Conservation (phyloP, 2,329 filamentous ascomycete genomes). For the Fusarium secorum region DNA sequence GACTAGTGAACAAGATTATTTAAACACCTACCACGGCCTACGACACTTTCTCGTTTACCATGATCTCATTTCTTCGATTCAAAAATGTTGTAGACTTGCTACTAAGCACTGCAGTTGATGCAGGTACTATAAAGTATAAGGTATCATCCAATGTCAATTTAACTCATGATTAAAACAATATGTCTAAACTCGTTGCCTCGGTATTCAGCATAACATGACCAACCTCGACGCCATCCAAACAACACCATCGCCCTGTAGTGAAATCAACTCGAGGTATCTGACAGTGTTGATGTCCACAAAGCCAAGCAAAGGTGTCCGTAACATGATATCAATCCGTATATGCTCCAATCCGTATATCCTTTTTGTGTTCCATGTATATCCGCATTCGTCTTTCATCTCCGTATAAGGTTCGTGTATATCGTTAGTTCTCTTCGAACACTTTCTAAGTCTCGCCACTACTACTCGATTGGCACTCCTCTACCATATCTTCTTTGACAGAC, state of each 20-base stretch:
- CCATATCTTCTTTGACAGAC: background rate
- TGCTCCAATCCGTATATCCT: background rate
- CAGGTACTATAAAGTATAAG: background rate
- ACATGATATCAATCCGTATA: background rate
- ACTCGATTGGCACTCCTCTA: slow-evolving; percentile 38
- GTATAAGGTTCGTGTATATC: slow-evolving; percentile 17
- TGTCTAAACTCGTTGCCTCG: background rate
- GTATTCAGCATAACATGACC: background rate
- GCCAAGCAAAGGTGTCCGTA: background rate
- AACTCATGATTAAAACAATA: background rate
- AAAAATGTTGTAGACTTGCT: background rate
- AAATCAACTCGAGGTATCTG: background rate
- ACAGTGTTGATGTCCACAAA: background rate
- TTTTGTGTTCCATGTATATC: background rate
- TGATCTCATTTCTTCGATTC: background rate
- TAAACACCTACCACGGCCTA: background rate
- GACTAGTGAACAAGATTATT: slow-evolving; percentile 12
- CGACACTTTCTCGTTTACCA: slow-evolving; percentile 47
- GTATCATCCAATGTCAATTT: background rate
- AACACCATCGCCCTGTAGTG: background rate
- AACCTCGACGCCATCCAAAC: background rate
- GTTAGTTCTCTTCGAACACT: background rate
- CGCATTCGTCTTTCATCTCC: background rate
- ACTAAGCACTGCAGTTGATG: background rate
- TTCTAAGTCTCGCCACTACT: slow-evolving; percentile 30